phyloP scores from a whole-genome alignment of 306 rosid genomes.

The Ormosia emarginata region DNA sequence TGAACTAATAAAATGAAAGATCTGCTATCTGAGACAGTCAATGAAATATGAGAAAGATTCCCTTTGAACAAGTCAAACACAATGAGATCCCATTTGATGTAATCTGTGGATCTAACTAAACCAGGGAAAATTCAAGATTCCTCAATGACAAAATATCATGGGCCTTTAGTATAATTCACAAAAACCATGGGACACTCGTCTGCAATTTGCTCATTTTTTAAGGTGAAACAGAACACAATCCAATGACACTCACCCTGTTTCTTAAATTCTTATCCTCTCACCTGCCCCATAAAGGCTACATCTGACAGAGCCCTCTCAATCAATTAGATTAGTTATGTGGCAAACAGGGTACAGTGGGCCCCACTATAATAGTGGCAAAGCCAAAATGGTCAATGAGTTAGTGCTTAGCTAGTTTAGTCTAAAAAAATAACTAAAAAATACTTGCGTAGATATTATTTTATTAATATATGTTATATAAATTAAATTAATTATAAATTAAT shows the following conservation, averaged over 20 bases:
- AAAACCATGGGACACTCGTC: neutral
- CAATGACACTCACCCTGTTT: neutral
- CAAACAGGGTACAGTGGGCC: conserved; percentile 29
- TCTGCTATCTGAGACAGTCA: neutral
- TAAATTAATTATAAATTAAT: no score
- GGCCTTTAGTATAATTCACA: neutral
- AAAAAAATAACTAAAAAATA: neutral
- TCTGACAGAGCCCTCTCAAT: conserved; percentile 8
- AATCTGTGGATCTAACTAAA: conserved; percentile 16
- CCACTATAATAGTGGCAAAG: neutral
- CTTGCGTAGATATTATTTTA: no score
- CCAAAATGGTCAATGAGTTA: neutral
- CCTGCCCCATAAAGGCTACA: neutral
- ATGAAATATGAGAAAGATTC: neutral
- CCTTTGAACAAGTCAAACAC: conserved; percentile 24
- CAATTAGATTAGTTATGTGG: conserved; percentile 44
- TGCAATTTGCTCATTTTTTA: neutral
- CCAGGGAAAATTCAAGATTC: neutral
- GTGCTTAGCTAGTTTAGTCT: conserved; percentile 11
- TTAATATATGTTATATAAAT: no score
- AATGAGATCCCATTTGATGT: conserved; percentile 8
- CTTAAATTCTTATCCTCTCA: neutral
- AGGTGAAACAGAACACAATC: neutral
- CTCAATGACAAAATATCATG: neutral
- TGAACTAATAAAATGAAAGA: neutral